A percentile compares a stretch with the other conserved stretches of the same genome.
These are phyloP conservation scores for Neobulgaria alba DNA, from an alignment of 2,329 filamentous ascomycete species.

Conservation along the genomic window DNA sequence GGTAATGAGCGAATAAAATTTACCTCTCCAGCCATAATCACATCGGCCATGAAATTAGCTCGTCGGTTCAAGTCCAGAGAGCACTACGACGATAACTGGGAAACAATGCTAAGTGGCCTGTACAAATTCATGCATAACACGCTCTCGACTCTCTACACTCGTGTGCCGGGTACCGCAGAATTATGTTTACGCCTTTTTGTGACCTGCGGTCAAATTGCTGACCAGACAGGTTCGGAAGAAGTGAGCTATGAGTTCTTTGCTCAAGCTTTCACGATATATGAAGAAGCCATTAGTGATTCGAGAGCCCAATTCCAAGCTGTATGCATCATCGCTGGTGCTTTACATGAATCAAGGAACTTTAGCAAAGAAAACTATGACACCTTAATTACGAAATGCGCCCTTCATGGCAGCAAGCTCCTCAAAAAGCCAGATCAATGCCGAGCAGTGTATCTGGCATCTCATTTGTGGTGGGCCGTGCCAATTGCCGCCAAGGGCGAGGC, in stretches of 20 bases:
- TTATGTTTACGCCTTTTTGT: slow-evolving; percentile 84
- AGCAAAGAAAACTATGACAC: slow-evolving; percentile 98
- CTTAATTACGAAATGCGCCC: slow-evolving; percentile 91
- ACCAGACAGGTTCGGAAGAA: slow-evolving; percentile 87
- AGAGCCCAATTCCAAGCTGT: slow-evolving; percentile 97
- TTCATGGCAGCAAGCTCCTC: slow-evolving; percentile 92
- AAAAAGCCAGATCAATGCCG: slow-evolving; percentile 98
- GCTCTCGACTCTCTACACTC: slow-evolving; percentile 77
- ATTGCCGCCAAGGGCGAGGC: slow-evolving; percentile 73
- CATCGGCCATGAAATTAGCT: slow-evolving; percentile 80
- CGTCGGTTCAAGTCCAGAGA: slow-evolving; percentile 83
- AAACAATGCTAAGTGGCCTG: slow-evolving; percentile 65
- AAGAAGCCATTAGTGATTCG: slow-evolving; percentile 91
- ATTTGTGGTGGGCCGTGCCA: slow-evolving; percentile 96
- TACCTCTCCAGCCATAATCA: slow-evolving; percentile 87
- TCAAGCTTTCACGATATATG: slow-evolving; percentile 95
- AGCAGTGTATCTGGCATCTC: slow-evolving; percentile 91
- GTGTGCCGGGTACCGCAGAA: slow-evolving; percentile 77
- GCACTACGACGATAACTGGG: slow-evolving; percentile 73
- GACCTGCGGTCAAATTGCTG: slow-evolving; percentile 84
- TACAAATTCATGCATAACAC: slow-evolving; percentile 95
- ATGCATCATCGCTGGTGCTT: slow-evolving; percentile 80
- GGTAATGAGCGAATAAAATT: slow-evolving; percentile 94
- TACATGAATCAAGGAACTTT: slow-evolving; percentile 85
- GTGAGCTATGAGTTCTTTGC: slow-evolving; percentile 97